Base-by-base conservation (phyloP, 2,329 filamentous ascomycete species). In the Penicillium nordicum region DNA sequence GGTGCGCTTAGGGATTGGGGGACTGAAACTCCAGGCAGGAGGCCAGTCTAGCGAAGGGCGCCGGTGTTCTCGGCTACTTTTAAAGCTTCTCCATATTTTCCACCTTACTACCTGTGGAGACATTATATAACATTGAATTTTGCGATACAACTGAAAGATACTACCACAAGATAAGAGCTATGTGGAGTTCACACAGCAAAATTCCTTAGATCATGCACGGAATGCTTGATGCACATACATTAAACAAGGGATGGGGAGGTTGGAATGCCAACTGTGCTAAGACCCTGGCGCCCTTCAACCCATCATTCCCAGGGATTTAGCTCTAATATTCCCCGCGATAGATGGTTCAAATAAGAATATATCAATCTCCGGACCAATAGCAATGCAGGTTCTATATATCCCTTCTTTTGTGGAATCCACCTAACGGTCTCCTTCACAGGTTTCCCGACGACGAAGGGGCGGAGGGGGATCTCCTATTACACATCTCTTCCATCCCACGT, bases 381-480 rank as follows among this genome's bases (percentile, higher is more conserved):
- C 29, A 29, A 43, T 25, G 36, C 12, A 29, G 5, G 1, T 7
- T 36, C 11, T 21, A 29, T 4, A 2, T 23, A 50, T 42, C 50
- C 54, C 55, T 57, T 57, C 32, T 32, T n/a, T 27, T 43, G 18
- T 16, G 55, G 55, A 44, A 57, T 49, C 32, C 21, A 3, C 21
- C 34, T 23, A 46, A 25, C 18, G 4, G 27, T 43, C 41, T 46
- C 53, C 53, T 29, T 41, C 14, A 9, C 21, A 56, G 29, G 47
- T 25, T 36, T 45, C 9, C 29, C 34, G 12, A 30, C 21, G 5
- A 40, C 23, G 23, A 55, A 55, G 53, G 53, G 32, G 37, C 4
- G 32, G 45, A 34, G 8, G 34, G 43, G 14, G 23, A 50, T 11
- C 41, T 42, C 42, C 36, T 52, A 41, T 41, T 34, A 38, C 46